Base-by-base conservation (phyloP, 306 rosid genomes). In the Quercus alba region DNA sequence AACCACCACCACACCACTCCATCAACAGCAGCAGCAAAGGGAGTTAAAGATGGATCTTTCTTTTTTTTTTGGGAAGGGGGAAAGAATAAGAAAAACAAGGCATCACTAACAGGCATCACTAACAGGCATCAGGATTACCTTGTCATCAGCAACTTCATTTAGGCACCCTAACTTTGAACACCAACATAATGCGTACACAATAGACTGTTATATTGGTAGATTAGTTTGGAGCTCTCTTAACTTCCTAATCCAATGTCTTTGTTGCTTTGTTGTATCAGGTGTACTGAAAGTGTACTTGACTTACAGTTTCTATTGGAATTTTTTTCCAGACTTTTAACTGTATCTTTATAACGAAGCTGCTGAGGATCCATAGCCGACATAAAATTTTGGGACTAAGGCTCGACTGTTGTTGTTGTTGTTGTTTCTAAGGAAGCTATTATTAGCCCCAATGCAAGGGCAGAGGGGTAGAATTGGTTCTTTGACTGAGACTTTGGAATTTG, bases 401-500 rank as follows among this genome's bases (percentile, higher is more conserved):
- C 0, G 5, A 49, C 17, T 49, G 54, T 49, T 49, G 54, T 46
- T 46, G 14, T 44, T 44, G 14, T 46, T 49, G 54, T 49, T 49
- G 54, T n/a, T 56, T 44, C 79, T 80, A 54, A 73, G 75, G 76
- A 82, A 81, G 54, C 77, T 80, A 57, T 71, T 68, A 85, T 80
- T 76, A 30, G 79, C 80, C 78, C 87, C 86, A 84, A 91, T 96
- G 98, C 99, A 96, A 96, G 98, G 98, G 86, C 92, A 88, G 86
- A 93, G 98, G 83, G 94, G 97, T 87, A 82, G 90, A 74, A 70
- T 91, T 19, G 97, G 98, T 86, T 90, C 93, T 74, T 85, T 92
- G 80, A 72, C 97, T 69, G 97, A 91, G 80, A 90, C 92, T 68
- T 71, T 96, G 19, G 97, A 93, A 68, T 91, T 93, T 77, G 98